Conservation (phyloP, 2,329 filamentous ascomycete genomes). For the Cercospora janseana region DNA sequence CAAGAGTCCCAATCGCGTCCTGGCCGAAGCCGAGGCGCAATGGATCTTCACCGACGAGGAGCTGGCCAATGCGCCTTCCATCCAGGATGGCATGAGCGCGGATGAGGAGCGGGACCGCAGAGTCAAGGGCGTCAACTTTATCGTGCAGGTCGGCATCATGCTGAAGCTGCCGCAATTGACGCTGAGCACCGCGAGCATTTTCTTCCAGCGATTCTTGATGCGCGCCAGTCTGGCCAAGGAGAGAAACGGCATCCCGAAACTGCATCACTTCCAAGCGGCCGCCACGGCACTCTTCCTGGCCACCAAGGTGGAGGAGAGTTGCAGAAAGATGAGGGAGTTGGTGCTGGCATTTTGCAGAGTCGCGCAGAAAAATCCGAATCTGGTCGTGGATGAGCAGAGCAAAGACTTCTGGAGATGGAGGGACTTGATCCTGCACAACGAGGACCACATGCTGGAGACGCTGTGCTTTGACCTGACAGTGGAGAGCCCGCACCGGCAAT, state of each 20-base stretch:
- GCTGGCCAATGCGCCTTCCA: constrained; percentile 75
- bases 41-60: constrained; percentile 90
- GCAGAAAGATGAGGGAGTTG: constrained; percentile 90
- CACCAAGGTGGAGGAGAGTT: constrained; percentile 96
- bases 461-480: constrained; percentile 93
- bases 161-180: constrained; percentile 90
- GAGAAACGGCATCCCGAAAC: constrained; percentile 62
- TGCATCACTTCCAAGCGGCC: constrained; percentile 85
- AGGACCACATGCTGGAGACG: constrained; percentile 86
- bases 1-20: constrained; percentile 44
- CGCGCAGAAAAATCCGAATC: constrained; percentile 87
- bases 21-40: constrained; percentile 63
- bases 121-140: constrained; percentile 94
- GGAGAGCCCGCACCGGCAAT: constrained; percentile 79
- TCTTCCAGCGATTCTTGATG: constrained; percentile 97
- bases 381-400: constrained; percentile 91
- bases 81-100: constrained; percentile 74
- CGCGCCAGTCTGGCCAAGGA: constrained; percentile 75
- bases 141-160: constrained; percentile 88
- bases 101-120: constrained; percentile 77
- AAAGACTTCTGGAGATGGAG: constrained; percentile 99
- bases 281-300: constrained; percentile 90
- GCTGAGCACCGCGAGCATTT: constrained; percentile 85
- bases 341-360: constrained; percentile 92
- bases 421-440: constrained; percentile 86